Evolutionary conservation across 2,329 filamentous ascomycete species (phyloP).

Genomic region (Pseudocercospora crystallina): DNA sequence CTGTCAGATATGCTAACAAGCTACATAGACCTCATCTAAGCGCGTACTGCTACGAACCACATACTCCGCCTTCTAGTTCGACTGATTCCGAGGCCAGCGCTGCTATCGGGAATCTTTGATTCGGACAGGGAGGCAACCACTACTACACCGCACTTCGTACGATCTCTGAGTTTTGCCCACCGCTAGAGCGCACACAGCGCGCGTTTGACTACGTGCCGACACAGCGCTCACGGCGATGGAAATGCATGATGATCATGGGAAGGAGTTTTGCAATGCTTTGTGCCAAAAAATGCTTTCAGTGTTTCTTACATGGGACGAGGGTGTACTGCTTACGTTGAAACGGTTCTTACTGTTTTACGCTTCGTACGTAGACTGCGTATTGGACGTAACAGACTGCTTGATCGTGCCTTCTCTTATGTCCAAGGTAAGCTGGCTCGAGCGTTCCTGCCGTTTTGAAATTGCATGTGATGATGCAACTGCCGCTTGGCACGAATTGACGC

Average conservation of each 20-base stretch:
- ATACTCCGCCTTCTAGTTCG: conserved; percentile 24
- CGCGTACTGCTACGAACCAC: conserved; percentile 17
- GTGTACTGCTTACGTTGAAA: conserved; percentile 30
- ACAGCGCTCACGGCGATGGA: conserved; percentile 27
- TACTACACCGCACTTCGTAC: conserved; percentile 8
- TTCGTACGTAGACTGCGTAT: conserved; percentile 33
- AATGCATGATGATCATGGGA: conserved; percentile 27
- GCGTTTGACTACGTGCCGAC: conserved; percentile 18
- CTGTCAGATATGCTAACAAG: conserved; percentile 39
- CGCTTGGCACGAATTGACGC: no score
- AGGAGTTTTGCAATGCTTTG: conserved; percentile 26
- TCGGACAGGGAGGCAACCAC: conserved; percentile 22
- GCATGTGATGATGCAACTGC: no score
- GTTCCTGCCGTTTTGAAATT: no score
- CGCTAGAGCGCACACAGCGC: conserved; percentile 22
- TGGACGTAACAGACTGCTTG: no score
- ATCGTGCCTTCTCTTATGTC: no score
- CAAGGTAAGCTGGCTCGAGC: no score
- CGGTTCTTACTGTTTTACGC: conserved; percentile 34
- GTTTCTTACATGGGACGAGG: conserved; percentile 31
- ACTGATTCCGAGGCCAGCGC: conserved; percentile 21
- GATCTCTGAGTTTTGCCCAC: conserved; percentile 17
- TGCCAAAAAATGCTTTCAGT: conserved; percentile 30
- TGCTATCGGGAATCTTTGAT: conserved; percentile 10
- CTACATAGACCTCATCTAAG: conserved; percentile 41